Conservation (phyloP, 2,329 filamentous ascomycete species). For the Calonectria pseudoreteaudii region DNA sequence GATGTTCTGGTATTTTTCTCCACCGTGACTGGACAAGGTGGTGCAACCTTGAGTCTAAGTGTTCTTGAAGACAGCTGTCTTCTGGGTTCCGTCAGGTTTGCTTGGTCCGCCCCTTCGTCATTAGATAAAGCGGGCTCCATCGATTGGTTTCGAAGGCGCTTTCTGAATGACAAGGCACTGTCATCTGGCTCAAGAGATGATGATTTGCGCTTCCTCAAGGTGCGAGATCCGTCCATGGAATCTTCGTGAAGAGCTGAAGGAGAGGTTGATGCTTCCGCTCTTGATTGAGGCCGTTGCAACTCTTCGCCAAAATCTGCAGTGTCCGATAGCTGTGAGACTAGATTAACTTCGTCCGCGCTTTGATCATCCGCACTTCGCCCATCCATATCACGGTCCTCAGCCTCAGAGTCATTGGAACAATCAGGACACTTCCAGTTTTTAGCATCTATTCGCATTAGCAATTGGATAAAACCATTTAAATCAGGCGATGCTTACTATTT, state of each 20-base stretch:
- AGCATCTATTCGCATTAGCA: slow-evolving; percentile 48
- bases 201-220: slow-evolving; percentile 86
- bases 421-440: slow-evolving; percentile 65
- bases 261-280: slow-evolving; percentile 24
- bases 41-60: slow-evolving; percentile 64
- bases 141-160: slow-evolving; percentile 62
- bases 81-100: slow-evolving; percentile 42
- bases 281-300: slow-evolving; percentile 6
- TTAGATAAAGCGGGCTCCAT: slow-evolving; percentile 54
- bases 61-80: slow-evolving; percentile 64
- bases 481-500: slow-evolving; percentile 43
- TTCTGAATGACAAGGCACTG: slow-evolving; percentile 62
- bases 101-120: slow-evolving; percentile 49
- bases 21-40: slow-evolving; percentile 55
- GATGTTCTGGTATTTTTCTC: slow-evolving; percentile 51
- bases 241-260: slow-evolving; percentile 30
- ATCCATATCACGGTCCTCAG: slow-evolving; percentile 43
- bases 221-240: slow-evolving; percentile 72
- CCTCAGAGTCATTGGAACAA: slow-evolving; percentile 53
- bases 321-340: slow-evolving; percentile 44
- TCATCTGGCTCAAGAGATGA: slow-evolving; percentile 76
- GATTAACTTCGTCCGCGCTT: slow-evolving; percentile 32
- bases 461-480: neutral
- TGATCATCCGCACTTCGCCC: slow-evolving; percentile 21
- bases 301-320: slow-evolving; percentile 30